A percentile compares a stretch with the other conserved stretches of the same genome.
phyloP scores from a whole-genome alignment of 106 monocot genomes.

The Dendrobium catenatum region DNA sequence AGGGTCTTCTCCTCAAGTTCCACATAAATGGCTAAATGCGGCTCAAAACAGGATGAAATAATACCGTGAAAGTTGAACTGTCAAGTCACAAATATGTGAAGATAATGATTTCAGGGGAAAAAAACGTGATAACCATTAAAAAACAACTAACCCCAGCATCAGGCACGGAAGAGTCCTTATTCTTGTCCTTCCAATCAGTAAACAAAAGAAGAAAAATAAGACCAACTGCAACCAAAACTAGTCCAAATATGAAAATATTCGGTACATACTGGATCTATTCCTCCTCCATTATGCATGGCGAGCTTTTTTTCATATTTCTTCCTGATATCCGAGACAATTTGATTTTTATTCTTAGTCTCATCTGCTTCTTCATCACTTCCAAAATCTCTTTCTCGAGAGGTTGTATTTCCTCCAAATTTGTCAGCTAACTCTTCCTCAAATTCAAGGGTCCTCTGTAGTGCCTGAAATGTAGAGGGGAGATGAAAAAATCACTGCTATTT shows the following conservation, averaged over 20 bases:
- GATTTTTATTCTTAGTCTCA: slow-evolving; percentile 45
- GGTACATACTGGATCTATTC: slow-evolving; percentile 50
- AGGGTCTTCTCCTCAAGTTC: slow-evolving; percentile 96
- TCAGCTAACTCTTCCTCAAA: slow-evolving; percentile 97
- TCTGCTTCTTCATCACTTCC: slow-evolving; percentile 69
- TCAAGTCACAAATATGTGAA: slow-evolving; percentile 8
- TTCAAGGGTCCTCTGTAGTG: slow-evolving; percentile 90
- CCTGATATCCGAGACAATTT: slow-evolving; percentile 83
- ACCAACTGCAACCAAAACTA: background rate
- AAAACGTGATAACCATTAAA: background rate
- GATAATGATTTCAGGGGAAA: background rate
- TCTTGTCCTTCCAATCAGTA: slow-evolving; percentile 58
- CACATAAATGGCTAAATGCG: slow-evolving; percentile 86
- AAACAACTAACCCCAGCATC: slow-evolving; percentile 68
- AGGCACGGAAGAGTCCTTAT: slow-evolving; percentile 58
- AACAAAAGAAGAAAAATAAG: slow-evolving; percentile 15
- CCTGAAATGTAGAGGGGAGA: slow-evolving; percentile 33
- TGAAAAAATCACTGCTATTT: background rate
- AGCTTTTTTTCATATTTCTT: slow-evolving; percentile 93
- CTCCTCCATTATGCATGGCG: slow-evolving; percentile 42
- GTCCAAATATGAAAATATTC: slow-evolving; percentile 2
- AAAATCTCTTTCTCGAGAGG: slow-evolving; percentile 38
- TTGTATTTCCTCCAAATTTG: slow-evolving; percentile 79
- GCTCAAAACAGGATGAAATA: slow-evolving; percentile 96
- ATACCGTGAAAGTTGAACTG: slow-evolving; percentile 99